Percentiles rank a stretch among this genome's conserved stretches.
These are phyloP conservation scores for Teunomyces pallodes DNA, from an alignment of 805 yeast species.

Conservation along the genomic window DNA sequence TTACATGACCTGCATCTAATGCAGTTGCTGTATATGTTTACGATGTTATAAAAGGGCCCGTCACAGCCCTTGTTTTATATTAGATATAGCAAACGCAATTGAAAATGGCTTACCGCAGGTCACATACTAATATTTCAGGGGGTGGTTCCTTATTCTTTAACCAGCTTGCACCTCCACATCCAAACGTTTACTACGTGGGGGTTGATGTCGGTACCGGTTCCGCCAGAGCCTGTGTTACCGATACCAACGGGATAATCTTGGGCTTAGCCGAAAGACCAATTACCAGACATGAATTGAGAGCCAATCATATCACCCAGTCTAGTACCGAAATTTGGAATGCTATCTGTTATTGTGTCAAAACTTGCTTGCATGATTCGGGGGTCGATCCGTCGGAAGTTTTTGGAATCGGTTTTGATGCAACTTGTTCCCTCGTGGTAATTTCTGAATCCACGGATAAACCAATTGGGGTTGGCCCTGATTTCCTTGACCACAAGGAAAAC, in stretches of 20 bases:
- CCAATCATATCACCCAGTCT: constrained; percentile 78
- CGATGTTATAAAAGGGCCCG: not conserved
- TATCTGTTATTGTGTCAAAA: constrained; percentile 76
- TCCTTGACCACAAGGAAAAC: constrained; percentile 67
- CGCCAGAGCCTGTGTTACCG: constrained; percentile 91
- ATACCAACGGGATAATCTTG: constrained; percentile 75
- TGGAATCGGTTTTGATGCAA: constrained; percentile 96
- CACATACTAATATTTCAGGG: constrained; percentile 39
- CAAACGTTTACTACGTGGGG: constrained; percentile 63
- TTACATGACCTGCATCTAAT: not conserved
- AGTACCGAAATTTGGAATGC: constrained; percentile 90
- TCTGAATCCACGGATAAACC: constrained; percentile 65
- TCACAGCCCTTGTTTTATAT: not conserved
- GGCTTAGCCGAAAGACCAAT: constrained; percentile 78
- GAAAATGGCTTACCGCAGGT: constrained; percentile 34
- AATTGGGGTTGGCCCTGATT: constrained; percentile 90
- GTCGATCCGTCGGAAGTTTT: constrained; percentile 64
- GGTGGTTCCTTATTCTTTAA: constrained; percentile 40
- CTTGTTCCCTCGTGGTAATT: constrained; percentile 88
- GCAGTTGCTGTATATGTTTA: constrained; percentile 5
- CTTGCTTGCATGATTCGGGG: constrained; percentile 70
- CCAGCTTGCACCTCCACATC: constrained; percentile 36
- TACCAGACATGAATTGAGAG: constrained; percentile 70
- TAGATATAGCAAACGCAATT: constrained; percentile 2
- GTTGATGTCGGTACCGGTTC: constrained; percentile 98